Conservation (phyloP, 2,329 filamentous ascomycete species). For the Fusarium tupiense region DNA sequence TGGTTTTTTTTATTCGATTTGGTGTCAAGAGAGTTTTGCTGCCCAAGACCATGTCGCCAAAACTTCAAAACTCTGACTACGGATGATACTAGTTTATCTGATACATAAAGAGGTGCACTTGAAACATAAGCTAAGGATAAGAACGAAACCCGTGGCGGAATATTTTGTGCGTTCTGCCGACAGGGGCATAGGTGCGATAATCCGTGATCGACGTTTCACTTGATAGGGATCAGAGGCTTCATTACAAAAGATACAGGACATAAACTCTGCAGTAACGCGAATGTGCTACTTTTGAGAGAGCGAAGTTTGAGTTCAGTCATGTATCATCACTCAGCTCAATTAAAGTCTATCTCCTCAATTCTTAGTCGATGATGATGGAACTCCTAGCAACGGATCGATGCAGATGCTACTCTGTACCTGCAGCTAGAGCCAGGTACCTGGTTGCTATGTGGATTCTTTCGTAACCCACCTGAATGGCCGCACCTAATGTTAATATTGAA, state of each 20-base stretch:
- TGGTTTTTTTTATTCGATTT: background rate
- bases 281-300: background rate
- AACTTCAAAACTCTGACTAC: too few relatives aligned
- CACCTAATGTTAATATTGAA: background rate
- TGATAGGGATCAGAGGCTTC: background rate
- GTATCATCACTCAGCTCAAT: background rate
- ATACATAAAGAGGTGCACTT: background rate
- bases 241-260: background rate
- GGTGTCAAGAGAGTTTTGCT: background rate
- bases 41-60: background rate
- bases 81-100: background rate
- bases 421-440: background rate
- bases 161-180: background rate
- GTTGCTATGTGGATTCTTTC: background rate
- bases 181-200: background rate
- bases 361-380: background rate
- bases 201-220: background rate
- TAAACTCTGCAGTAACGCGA: background rate
- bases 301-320: background rate
- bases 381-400: background rate
- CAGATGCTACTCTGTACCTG: background rate
- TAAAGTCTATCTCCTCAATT: background rate
- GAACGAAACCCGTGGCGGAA: background rate
- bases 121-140: background rate
- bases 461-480: constrained; percentile 1